Base-by-base conservation (phyloP, 352 stramenopile genomes). In the Globisporangium nunn region DNA sequence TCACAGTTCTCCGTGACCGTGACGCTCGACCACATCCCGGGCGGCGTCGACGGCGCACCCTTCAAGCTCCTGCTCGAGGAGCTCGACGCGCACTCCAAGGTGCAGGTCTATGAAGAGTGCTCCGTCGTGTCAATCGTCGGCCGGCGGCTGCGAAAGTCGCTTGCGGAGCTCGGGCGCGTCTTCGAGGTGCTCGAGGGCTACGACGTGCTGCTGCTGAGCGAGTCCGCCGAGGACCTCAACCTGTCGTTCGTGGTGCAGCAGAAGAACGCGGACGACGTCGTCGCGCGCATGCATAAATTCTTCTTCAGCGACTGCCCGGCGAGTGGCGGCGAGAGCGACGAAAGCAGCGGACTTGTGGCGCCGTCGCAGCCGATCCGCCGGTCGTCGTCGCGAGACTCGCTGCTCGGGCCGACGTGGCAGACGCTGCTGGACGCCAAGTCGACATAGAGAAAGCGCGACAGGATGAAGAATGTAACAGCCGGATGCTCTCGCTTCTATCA, bases 1-100 rank as follows among this genome's bases (percentile, higher is more conserved):
- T 95, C 85, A 12, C 86, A 96, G 62, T 95, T 94, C 63, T 92
- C 86, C 12, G 86, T 96, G 35, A 93, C 81, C 2, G 79, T 94
- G 39, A 96, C 86, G 44, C 66, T 96, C 18, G 86, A 96, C 54
- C 82, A 94, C 58, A 92, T 96, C 47, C 86, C 86, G 2, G 86
- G 85, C 37, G 86, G 86, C 12, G 63, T 90, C 28, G 61, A 79
- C 7, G 86, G 86, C 33, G 67, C 74, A 7, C 72, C 78, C 41
- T 95, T 96, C 68, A 60, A 78, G 52, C 63, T 72, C 17, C 60
- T 96, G 52, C 58, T 95, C 0, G 66, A 86, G 44, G 70, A 70
- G 18, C 63, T 96, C 15, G 75, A 90, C 37, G 57, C 74, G 29
- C 80, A 91, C 62, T 87, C 79, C 30, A 81, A 79, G 49, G 85